Base-by-base conservation (phyloP, 2,329 filamentous ascomycete species). In the Fusarium sp. region DNA sequence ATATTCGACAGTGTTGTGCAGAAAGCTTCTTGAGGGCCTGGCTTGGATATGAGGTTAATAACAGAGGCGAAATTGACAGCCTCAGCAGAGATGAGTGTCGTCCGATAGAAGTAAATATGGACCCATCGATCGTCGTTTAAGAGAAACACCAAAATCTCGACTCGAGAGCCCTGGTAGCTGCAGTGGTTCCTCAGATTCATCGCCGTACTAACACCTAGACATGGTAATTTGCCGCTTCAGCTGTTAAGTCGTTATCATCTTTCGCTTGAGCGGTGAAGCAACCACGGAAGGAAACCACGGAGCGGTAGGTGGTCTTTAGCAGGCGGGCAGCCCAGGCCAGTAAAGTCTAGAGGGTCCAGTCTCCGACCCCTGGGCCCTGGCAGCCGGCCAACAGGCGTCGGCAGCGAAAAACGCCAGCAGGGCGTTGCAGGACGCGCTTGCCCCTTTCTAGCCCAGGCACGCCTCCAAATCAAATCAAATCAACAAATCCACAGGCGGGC, bases 401-500 rank as follows among this genome's bases (percentile, higher is more conserved):
- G 66, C 67, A 62, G 34, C 58, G 61, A 63, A 60, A 57, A 67
- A 50, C 62, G 65, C 66, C 71, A 73, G 42, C 68, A 71, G 64
- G 57, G 50, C 59, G 62, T 57, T 62, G 68, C 67, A 72, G 67
- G 67, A 77, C 76, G 78, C 78, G 78, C 78, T 78, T 80, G 72
- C 77, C 77, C 67, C 64, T 70, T 78, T 76, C 69, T 26, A 58
- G 59, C 60, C 31, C 56, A 76, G 75, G 58, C 75, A 75, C 72
- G 75, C 73, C 76, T 73, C 69, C 72, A 77, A 78, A 54, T 60
- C 45, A 52, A 62, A 57, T 60, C 57, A 60, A 65, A 77, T 80
- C 79, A 80, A 80, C 79, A 80, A 80, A 80, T 78, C 61, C 62
- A 65, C 47, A 60, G 61, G 40, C 40, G 40, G 40, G 40, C 40